Evolutionary conservation across 306 rosid species (phyloP).

Genomic region (Pueraria montana): DNA sequence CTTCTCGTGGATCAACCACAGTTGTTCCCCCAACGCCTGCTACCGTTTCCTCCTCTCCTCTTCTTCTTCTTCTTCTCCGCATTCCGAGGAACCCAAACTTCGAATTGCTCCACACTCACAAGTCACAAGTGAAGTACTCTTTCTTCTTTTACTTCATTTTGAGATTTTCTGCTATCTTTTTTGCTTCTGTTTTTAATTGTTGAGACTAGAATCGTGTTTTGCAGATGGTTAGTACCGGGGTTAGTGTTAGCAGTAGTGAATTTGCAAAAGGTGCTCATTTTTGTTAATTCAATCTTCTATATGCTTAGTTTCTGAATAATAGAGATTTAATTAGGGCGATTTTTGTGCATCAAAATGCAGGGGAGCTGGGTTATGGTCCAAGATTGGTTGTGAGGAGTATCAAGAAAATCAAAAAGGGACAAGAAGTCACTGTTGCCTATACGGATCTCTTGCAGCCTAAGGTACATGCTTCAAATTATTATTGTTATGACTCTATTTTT

Average conservation of each 20-base stretch:
- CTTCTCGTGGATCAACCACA: constrained; percentile 88
- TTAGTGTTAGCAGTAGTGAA: constrained; percentile 50
- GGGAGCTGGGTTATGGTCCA: constrained; percentile 62
- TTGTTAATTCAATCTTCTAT: too few relatives aligned
- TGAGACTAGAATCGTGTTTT: constrained; percentile 33
- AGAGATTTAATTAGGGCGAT: background rate
- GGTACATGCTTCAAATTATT: constrained; percentile 56
- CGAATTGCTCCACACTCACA: constrained; percentile 57
- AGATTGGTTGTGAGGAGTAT: constrained; percentile 48
- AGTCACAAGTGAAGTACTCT: constrained; percentile 56
- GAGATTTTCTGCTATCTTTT: background rate
- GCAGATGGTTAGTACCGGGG: constrained; percentile 63
- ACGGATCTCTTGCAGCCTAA: constrained; percentile 82
- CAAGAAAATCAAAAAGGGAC: too few relatives aligned
- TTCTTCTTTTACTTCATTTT: background rate
- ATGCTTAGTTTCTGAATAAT: too few relatives aligned
- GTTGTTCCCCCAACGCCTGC: constrained; percentile 84
- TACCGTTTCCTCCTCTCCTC: constrained; percentile 56
- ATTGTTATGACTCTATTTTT: background rate
- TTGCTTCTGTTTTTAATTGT: background rate
- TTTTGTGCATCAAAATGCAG: constrained; percentile 36
- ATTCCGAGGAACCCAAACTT: background rate
- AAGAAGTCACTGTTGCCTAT: constrained; percentile 79
- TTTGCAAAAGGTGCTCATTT: background rate
- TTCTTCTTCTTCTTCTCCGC: too few relatives aligned